A percentile compares a stretch with the other conserved stretches of the same genome.
These are phyloP conservation scores for Ambrosiella beaveri DNA, from an alignment of 2,329 filamentous ascomycete species.

Conservation along the genomic window DNA sequence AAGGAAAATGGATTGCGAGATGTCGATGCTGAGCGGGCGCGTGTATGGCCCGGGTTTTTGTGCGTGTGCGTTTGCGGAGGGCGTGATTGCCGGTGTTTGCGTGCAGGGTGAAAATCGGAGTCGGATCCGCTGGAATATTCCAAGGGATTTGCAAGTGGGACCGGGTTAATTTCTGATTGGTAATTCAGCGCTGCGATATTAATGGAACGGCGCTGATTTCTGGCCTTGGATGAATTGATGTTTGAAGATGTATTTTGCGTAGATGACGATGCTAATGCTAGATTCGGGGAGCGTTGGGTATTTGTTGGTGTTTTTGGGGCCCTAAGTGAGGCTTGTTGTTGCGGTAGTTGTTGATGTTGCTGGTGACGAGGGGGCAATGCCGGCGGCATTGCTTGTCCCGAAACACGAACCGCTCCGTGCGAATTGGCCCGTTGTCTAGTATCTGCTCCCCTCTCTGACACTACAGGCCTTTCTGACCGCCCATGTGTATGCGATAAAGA, in stretches of 20 bases:
- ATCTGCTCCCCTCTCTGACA: too few species aligned
- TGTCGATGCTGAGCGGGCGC: not conserved
- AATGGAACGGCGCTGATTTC: not conserved
- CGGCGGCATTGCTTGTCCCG: not conserved
- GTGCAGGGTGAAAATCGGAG: not conserved
- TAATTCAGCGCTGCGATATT: not conserved
- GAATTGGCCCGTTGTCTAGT: not conserved
- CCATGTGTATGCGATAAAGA: not conserved
- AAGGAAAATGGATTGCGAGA: not conserved
- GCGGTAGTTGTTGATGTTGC: not conserved
- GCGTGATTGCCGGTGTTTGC: not conserved
- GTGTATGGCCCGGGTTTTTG: not conserved
- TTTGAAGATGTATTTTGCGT: not conserved
- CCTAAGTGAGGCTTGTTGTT: not conserved
- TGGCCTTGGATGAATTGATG: not conserved
- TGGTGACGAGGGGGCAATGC: not conserved
- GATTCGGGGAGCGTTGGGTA: not conserved
- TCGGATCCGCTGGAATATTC: not conserved
- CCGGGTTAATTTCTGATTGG: not conserved
- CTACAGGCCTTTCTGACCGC: not conserved
- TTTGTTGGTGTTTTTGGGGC: not conserved
- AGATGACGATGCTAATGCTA: not conserved
- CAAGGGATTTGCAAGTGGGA: not conserved
- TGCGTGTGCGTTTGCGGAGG: not conserved
- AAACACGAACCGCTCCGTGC: not conserved